phyloP scores from a whole-genome alignment of 768 basidiomycete species.

The Panaeolus papilionaceus region DNA sequence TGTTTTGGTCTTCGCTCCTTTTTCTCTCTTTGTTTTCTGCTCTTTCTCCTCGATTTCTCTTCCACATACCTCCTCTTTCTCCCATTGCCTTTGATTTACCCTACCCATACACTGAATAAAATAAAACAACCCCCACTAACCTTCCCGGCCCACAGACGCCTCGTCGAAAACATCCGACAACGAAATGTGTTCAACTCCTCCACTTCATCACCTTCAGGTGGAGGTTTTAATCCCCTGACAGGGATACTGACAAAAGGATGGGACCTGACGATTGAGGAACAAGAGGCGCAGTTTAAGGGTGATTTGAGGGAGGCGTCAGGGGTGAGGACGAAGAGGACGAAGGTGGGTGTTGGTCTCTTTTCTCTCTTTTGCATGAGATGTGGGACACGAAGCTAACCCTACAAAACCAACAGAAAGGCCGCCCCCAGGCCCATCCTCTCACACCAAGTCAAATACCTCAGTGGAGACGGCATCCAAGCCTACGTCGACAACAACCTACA shows the following conservation, averaged over 20 bases:
- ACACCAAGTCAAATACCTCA: constrained; percentile 72
- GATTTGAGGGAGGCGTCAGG: constrained; percentile 81
- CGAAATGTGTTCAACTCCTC: no score
- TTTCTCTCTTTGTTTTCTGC: not conserved
- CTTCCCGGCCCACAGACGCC: constrained; percentile 48
- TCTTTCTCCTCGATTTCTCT: not conserved
- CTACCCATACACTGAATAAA: not conserved
- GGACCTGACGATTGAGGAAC: constrained; percentile 51
- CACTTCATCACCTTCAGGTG: no score
- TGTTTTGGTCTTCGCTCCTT: no score
- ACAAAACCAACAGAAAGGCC: constrained; percentile 49
- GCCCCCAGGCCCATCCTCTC: constrained; percentile 60
- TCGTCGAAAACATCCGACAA: no score
- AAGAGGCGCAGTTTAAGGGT: constrained; percentile 72
- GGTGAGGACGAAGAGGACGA: constrained; percentile 60
- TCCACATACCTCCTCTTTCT: no score
- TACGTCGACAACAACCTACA: constrained; percentile 75
- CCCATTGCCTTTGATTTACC: not conserved
- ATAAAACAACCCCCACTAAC: constrained; percentile 15
- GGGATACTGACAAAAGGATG: constrained; percentile 18
- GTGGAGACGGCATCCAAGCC: constrained; percentile 88
- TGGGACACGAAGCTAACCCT: no score
- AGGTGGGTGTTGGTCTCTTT: no score
- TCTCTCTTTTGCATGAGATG: no score
- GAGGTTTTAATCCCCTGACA: constrained; percentile 27